These are phyloP conservation scores for Coniochaeta sp. DNA, from an alignment of 2,329 filamentous ascomycete genomes.

Conservation along the genomic window DNA sequence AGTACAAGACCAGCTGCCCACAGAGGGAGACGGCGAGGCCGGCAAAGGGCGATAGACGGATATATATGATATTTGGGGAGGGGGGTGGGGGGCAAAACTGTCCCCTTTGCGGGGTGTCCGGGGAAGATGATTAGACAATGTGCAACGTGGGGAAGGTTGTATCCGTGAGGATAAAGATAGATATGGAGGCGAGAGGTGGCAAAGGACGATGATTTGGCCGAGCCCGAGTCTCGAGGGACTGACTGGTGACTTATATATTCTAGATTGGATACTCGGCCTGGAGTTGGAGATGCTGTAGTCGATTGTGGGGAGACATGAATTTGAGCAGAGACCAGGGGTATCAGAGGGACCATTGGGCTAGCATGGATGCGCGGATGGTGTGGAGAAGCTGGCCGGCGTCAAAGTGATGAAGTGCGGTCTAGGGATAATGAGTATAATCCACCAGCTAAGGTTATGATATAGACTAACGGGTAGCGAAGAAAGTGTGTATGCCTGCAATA, in stretches of 20 bases:
- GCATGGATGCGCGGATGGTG: conserved; percentile 12
- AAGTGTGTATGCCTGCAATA: background rate
- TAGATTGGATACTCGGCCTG: conserved; percentile 19
- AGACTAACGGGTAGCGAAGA: background rate
- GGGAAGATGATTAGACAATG: conserved; percentile 13
- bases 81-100: conserved; percentile 1
- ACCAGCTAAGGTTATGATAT: background rate
- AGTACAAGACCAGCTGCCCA: conserved; percentile 16
- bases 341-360: conserved; percentile 6
- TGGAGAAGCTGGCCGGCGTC: conserved; percentile 15
- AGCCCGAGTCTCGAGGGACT: conserved; percentile 21
- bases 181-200: conserved; percentile 10
- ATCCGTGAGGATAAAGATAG: conserved; percentile 12
- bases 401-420: conserved; percentile 8
- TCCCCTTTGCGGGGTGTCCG: conserved; percentile 9
- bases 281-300: conserved; percentile 23
- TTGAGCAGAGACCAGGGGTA: conserved; percentile 7
- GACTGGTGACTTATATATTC: conserved; percentile 30
- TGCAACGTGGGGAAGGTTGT: conserved; percentile 2
- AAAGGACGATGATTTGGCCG: conserved; percentile 12
- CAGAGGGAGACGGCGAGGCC: conserved; percentile 10
- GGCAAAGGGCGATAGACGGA: conserved; percentile 2
- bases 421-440: conserved; percentile 6
- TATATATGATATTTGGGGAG: conserved; percentile 5
- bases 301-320: conserved; percentile 23